Evolutionary conservation across 2,329 filamentous ascomycete species (phyloP).

Genomic region (Cercospora sp.): DNA sequence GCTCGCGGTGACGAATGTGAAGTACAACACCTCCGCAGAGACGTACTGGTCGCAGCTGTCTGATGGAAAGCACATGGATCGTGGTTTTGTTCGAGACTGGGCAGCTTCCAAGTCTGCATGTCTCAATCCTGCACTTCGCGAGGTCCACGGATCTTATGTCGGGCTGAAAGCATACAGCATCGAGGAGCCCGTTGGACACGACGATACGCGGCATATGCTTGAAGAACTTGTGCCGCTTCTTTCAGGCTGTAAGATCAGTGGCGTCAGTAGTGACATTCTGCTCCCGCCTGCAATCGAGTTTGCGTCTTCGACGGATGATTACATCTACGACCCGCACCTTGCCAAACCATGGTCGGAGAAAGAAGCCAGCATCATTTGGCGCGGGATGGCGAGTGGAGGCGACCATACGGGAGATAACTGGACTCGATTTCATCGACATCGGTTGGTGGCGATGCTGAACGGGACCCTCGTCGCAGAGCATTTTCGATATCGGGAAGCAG

Average conservation of each 20-base stretch:
- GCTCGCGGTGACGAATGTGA: not conserved
- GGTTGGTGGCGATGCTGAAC: conserved; percentile 70
- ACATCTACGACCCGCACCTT: not conserved
- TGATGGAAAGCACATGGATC: not conserved
- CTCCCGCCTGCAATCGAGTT: conserved; percentile 39
- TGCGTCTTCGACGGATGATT: not conserved
- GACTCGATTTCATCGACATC: conserved; percentile 69
- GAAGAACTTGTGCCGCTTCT: not conserved
- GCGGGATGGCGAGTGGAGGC: conserved; percentile 48
- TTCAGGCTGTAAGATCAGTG: not conserved
- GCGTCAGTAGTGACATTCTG: conserved; percentile 51
- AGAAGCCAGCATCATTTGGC: conserved; percentile 43
- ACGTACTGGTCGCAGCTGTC: not conserved
- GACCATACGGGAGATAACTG: conserved; percentile 55
- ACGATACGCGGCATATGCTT: not conserved
- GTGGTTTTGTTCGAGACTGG: not conserved
- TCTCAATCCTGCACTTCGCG: not conserved
- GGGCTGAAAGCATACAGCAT: not conserved
- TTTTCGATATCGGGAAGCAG: not conserved
- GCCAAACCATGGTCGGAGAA: conserved; percentile 42
- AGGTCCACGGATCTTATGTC: not conserved
- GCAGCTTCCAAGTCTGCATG: not conserved
- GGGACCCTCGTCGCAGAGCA: conserved; percentile 44
- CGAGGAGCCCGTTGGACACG: not conserved
- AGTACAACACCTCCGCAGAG: not conserved